Evolutionary conservation across 1,139 yeast genomes (phyloP).

Genomic region (Geotrichum phurueaensis): DNA sequence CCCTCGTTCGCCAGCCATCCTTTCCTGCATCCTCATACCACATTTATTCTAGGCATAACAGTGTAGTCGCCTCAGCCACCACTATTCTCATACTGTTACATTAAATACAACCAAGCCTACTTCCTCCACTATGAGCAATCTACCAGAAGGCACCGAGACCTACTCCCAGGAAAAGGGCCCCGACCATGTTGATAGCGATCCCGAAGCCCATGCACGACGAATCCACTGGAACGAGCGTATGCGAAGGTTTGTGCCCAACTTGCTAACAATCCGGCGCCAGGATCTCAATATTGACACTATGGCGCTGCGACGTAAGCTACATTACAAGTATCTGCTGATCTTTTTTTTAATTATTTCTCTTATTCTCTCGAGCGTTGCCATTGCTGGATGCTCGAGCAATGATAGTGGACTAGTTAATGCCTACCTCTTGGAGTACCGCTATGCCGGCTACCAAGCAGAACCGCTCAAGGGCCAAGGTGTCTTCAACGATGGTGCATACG

Average conservation of each 20-base stretch:
- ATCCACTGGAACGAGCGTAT: background rate
- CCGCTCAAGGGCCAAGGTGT: slow-evolving; percentile 20
- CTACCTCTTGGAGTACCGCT: slow-evolving; percentile 25
- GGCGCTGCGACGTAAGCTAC: slow-evolving; percentile 16
- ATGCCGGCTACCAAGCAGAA: slow-evolving; percentile 21
- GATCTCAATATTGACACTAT: slow-evolving; percentile 14
- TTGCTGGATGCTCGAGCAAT: slow-evolving; percentile 26
- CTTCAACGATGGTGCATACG: slow-evolving; percentile 23
- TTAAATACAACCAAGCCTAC: background rate
- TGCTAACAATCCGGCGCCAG: slow-evolving; percentile 10
- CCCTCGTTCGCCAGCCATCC: too few species aligned
- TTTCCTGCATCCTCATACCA: too few species aligned
- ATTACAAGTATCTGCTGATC: slow-evolving; percentile 23
- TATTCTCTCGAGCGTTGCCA: slow-evolving; percentile 23
- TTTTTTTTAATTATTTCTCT: slow-evolving; percentile 23
- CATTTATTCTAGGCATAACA: too few species aligned
- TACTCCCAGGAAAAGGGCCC: slow-evolving; percentile 1
- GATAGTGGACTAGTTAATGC: slow-evolving; percentile 22
- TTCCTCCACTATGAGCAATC: background rate
- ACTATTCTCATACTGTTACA: too few species aligned
- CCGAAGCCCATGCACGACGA: background rate
- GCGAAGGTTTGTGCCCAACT: slow-evolving; percentile 7
- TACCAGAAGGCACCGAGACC: background rate
- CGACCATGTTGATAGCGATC: background rate
- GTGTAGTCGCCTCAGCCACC: too few species aligned